Percentiles rank a stretch among this genome's conserved stretches.
phyloP scores from a whole-genome alignment of 169 alveolate species.

The Eimeria mitis region DNA sequence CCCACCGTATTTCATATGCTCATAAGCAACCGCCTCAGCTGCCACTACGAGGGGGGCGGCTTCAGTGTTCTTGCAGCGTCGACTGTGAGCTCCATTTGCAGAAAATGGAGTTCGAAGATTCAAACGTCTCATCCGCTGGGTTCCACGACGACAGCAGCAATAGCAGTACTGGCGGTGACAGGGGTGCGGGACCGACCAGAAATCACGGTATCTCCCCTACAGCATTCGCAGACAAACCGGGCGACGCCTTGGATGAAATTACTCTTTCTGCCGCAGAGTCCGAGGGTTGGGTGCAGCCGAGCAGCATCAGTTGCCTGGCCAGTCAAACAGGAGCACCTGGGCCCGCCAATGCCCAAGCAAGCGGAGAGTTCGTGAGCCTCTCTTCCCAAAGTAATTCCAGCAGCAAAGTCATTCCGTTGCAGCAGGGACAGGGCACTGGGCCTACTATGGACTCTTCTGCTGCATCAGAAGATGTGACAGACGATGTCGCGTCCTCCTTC shows the following conservation, averaged over 20 bases:
- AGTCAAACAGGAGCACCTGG: neutral
- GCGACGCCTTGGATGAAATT: conserved; percentile 29
- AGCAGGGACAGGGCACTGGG: conserved; percentile 35
- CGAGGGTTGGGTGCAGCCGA: conserved; percentile 72
- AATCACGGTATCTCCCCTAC: neutral
- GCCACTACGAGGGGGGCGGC: conserved; percentile 50
- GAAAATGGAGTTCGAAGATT: conserved; percentile 16
- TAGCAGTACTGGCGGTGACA: neutral
- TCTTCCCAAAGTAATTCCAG: conserved; percentile 33
- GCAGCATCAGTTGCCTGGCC: conserved; percentile 25
- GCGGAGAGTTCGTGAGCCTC: conserved; percentile 66
- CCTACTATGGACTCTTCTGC: conserved; percentile 2
- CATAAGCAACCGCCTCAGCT: conserved; percentile 39
- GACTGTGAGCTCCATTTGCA: neutral
- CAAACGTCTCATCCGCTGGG: conserved; percentile 8
- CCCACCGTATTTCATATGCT: neutral
- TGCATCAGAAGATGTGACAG: neutral
- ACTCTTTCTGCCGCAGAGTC: conserved; percentile 20
- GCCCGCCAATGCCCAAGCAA: conserved; percentile 6
- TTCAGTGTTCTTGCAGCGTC: neutral
- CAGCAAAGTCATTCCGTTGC: conserved; percentile 51
- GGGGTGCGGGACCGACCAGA: neutral
- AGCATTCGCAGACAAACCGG: neutral
- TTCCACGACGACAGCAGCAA: neutral
- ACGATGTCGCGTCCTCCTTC: neutral